A percentile compares a stretch with the other conserved stretches of the same genome.
Evolutionary conservation across 2,329 filamentous ascomycete species (phyloP).

Genomic region (Colletotrichum nymphaeae): DNA sequence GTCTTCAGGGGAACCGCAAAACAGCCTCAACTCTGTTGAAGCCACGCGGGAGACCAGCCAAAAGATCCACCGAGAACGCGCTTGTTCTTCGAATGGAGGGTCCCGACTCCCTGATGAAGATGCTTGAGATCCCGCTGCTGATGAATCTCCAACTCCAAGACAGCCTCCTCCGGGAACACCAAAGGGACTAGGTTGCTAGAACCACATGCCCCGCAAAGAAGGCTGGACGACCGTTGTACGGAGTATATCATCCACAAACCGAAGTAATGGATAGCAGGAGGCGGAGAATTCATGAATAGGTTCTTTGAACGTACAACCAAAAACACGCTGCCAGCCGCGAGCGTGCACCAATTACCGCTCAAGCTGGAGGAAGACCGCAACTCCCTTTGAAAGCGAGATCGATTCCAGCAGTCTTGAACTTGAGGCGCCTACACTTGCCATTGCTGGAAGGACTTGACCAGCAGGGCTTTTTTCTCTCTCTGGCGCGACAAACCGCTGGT

Average conservation of each 20-base stretch:
- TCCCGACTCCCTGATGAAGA: conserved; percentile 21
- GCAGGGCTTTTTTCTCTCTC: not conserved
- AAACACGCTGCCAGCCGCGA: not conserved
- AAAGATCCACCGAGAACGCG: conserved; percentile 27
- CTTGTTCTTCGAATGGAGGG: conserved; percentile 33
- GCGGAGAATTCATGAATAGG: conserved; percentile 15
- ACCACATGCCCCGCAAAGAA: conserved; percentile 36
- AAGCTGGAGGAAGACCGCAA: not conserved
- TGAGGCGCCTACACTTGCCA: conserved; percentile 27
- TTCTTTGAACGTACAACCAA: not conserved
- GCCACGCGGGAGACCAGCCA: conserved; percentile 30
- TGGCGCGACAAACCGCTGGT: conserved; percentile 15
- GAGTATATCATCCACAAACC: conserved; percentile 24
- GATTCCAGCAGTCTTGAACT: not conserved
- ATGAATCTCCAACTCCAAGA: conserved; percentile 33
- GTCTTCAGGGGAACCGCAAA: conserved; percentile 33
- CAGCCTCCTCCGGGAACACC: conserved; percentile 25
- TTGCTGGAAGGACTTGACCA: conserved; percentile 14
- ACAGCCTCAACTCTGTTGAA: conserved; percentile 31
- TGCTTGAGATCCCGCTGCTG: conserved; percentile 32
- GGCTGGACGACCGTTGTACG: conserved; percentile 28
- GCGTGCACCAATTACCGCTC: not conserved
- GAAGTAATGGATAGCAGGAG: conserved; percentile 2
- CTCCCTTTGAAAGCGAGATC: not conserved
- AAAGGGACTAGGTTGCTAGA: conserved; percentile 26